Base-by-base conservation (phyloP, 2,329 filamentous ascomycete genomes). In the Arthroderma sp. region DNA sequence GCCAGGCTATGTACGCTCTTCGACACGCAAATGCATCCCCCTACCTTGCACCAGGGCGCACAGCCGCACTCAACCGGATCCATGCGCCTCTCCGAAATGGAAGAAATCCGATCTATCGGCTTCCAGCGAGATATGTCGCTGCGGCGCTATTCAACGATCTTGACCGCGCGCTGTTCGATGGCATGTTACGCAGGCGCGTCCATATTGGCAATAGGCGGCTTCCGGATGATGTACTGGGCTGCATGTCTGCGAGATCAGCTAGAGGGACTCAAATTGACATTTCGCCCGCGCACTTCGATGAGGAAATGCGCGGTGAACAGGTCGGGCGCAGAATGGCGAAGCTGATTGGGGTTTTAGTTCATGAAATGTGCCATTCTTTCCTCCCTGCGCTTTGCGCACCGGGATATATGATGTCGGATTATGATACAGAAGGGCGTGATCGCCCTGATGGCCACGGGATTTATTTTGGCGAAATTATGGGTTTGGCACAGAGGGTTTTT, bases 331-430 rank as follows among this genome's bases (percentile, higher is more conserved):
- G 43, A 11, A 36, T 40, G n/a, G 37, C 29, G 10, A n/a, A n/a
- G 4, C 6, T 45, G 7, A 5, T 45, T 8, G 6, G 27, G 15
- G 38, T 36, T 6, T 29, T 45, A 27, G 29, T 45, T 5, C 43
- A 45, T 22, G 43, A 45, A 27, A 40, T 45, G 43, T 40, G 37
- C 15, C 43, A 45, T 36, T 36, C 43, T 9, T 45, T 36, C 22
- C 30, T 29, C 2, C 6, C 29, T 1, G 11, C 3, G 29, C 8
- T 28, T 34, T 22, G 15, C 3, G 15, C 15, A 22, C 15, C 15
- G 15, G 15, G 15, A 22, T 22, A 22, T 22, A 22, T 22, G 15
- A 22, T 22, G 15, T 11, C n/a, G 1, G 43, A 45, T 34, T 22
- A 36, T 4, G 43, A 45, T 29, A 28, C 36, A 10, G 22, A 36